Percentiles rank a stretch among this genome's conserved stretches.
phyloP scores from a whole-genome alignment of 345 rosid genomes.

The Salix koriyanagi region DNA sequence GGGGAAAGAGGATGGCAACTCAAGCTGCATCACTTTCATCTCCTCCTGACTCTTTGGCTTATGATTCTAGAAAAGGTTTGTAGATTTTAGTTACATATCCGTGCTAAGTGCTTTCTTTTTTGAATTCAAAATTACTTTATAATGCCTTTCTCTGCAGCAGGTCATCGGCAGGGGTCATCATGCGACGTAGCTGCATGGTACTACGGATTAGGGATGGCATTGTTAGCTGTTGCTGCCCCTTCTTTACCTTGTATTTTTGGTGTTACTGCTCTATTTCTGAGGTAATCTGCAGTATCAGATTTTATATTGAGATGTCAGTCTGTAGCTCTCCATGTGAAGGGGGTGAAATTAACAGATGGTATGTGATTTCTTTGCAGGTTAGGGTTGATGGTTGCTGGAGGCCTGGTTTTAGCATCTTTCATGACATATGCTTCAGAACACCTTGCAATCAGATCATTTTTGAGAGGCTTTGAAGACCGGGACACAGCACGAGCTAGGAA shows the following conservation, averaged over 20 bases:
- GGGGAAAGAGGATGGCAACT: constrained; percentile 55
- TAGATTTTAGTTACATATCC: background rate
- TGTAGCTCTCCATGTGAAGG: background rate
- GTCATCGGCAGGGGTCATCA: constrained; percentile 57
- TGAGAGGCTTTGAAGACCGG: constrained; percentile 65
- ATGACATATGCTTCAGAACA: constrained; percentile 91
- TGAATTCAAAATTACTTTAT: background rate
- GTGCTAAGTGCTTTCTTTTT: background rate
- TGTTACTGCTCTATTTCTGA: constrained; percentile 70
- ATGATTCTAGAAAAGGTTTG: constrained; percentile 76
- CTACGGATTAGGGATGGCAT: constrained; percentile 72
- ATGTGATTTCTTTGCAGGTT: constrained; percentile 43
- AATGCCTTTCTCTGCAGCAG: constrained; percentile 31
- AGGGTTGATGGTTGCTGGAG: constrained; percentile 80
- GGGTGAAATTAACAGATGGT: background rate
- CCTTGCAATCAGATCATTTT: constrained; percentile 60
- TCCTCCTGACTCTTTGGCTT: constrained; percentile 37
- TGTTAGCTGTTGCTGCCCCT: constrained; percentile 60
- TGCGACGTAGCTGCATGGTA: constrained; percentile 52
- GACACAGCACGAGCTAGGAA: constrained; percentile 46
- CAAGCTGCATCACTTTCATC: constrained; percentile 47
- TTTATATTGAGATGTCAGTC: background rate
- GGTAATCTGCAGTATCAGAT: constrained; percentile 38
- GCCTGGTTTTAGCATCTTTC: constrained; percentile 69
- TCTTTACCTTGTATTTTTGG: constrained; percentile 71